phyloP scores from a whole-genome alignment of 1,139 yeast species.

The Lodderomyces metapsilosis region DNA sequence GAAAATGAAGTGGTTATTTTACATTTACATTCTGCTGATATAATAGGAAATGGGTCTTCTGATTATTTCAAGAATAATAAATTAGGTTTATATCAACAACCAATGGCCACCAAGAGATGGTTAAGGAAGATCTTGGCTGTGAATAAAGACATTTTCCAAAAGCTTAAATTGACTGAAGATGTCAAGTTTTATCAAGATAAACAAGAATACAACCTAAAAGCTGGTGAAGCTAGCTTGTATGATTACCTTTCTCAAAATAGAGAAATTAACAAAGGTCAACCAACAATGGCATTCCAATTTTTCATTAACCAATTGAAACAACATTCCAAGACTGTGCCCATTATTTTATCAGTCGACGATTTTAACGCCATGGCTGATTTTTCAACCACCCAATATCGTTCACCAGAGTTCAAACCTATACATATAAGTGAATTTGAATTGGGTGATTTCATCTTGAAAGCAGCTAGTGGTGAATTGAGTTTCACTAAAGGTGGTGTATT shows the following conservation, averaged over 20 bases:
- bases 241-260: constrained; percentile 38
- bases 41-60: constrained; percentile 66
- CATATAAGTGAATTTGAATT: constrained; percentile 66
- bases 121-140: constrained; percentile 56
- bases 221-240: constrained; percentile 42
- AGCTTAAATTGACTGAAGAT: constrained; percentile 51
- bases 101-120: constrained; percentile 70
- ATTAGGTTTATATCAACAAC: constrained; percentile 63
- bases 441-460: constrained; percentile 56
- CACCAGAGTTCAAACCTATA: constrained; percentile 55
- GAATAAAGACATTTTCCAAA: constrained; percentile 51
- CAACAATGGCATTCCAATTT: constrained; percentile 46
- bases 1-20: constrained; percentile 54
- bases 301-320: constrained; percentile 54
- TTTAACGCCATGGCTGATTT: constrained; percentile 62
- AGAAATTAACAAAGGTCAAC: constrained; percentile 39
- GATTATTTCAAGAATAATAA: constrained; percentile 61
- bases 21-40: constrained; percentile 64
- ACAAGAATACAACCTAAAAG: constrained; percentile 36
- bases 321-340: constrained; percentile 50
- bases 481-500: constrained; percentile 66
- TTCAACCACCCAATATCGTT: constrained; percentile 60
- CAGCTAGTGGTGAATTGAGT: constrained; percentile 52
- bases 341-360: constrained; percentile 72
- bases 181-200: constrained; percentile 33